Evolutionary conservation across 805 yeast species (phyloP).

Genomic region (Wickerhamiella australiensis): DNA sequence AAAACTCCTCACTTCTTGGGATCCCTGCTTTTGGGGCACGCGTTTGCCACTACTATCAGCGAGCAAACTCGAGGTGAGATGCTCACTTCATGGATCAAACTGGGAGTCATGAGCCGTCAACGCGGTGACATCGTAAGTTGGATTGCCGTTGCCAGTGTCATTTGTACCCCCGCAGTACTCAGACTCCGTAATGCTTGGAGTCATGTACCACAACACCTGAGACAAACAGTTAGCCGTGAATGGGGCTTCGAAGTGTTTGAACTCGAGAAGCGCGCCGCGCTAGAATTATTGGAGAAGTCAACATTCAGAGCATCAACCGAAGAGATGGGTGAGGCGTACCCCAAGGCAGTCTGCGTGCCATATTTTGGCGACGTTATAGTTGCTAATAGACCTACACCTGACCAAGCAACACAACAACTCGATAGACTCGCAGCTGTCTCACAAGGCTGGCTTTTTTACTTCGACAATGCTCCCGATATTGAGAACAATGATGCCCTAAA

Average conservation of each 20-base stretch:
- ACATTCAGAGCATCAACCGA: conserved; percentile 66
- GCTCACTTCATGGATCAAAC: conserved; percentile 69
- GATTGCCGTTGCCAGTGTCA: conserved; percentile 75
- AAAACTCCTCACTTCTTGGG: conserved; percentile 68
- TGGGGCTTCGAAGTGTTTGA: conserved; percentile 94
- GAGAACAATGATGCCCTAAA: conserved; percentile 30
- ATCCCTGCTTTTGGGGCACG: conserved; percentile 52
- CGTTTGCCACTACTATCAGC: conserved; percentile 39
- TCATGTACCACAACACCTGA: conserved; percentile 44
- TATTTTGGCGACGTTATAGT: conserved; percentile 79
- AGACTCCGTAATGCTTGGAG: conserved; percentile 69
- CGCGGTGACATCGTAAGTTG: conserved; percentile 90
- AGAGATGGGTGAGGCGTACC: conserved; percentile 65
- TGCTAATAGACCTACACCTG: not conserved
- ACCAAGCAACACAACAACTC: conserved; percentile 23
- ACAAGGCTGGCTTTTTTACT: conserved; percentile 70
- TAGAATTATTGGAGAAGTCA: conserved; percentile 46
- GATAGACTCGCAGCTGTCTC: conserved; percentile 60
- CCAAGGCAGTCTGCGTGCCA: conserved; percentile 71
- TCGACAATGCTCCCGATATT: conserved; percentile 36
- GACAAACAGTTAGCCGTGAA: conserved; percentile 55
- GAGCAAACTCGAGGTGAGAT: conserved; percentile 42
- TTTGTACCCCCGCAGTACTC: conserved; percentile 72
- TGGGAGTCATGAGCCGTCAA: conserved; percentile 66
- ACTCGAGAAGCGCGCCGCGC: conserved; percentile 56